Evolutionary conservation across 1,284 basidiomycete species (phyloP).

Genomic region (Cutaneotrichosporon dermatis): DNA sequence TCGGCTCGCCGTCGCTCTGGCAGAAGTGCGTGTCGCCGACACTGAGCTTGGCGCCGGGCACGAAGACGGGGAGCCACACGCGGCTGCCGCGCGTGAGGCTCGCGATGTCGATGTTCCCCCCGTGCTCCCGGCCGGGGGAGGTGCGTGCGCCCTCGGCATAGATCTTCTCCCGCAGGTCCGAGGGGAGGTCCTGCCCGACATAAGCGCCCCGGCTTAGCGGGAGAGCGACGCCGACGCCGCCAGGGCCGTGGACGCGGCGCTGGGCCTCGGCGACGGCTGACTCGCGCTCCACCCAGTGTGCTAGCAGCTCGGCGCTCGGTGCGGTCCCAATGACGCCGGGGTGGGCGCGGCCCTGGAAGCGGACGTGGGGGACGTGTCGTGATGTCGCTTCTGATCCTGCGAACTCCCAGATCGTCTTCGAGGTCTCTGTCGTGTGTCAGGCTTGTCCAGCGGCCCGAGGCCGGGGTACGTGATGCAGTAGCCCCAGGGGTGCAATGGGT

Average conservation of each 20-base stretch:
- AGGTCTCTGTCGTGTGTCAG: slow-evolving; percentile 54
- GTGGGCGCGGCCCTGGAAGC: slow-evolving; percentile 71
- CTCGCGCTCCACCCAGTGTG: slow-evolving; percentile 70
- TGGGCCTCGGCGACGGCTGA: slow-evolving; percentile 60
- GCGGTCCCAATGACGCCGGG: slow-evolving; percentile 72
- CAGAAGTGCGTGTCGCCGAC: slow-evolving; percentile 77
- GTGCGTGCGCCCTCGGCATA: slow-evolving; percentile 67
- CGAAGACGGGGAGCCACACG: slow-evolving; percentile 58
- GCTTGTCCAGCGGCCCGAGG: slow-evolving; percentile 10
- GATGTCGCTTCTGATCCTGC: slow-evolving; percentile 66
- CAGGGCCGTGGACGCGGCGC: slow-evolving; percentile 21
- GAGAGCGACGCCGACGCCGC: slow-evolving; percentile 61
- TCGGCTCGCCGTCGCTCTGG: slow-evolving; percentile 67
- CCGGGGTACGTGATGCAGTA: slow-evolving; percentile 56
- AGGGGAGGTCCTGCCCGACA: slow-evolving; percentile 58
- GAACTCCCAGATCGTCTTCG: slow-evolving; percentile 77
- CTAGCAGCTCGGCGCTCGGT: slow-evolving; percentile 65
- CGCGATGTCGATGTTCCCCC: slow-evolving; percentile 79
- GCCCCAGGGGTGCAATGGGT: slow-evolving; percentile 73
- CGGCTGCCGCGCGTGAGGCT: slow-evolving; percentile 57
- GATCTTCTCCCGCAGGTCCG: slow-evolving; percentile 57
- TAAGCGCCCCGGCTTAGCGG: slow-evolving; percentile 62
- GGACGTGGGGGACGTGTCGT: slow-evolving; percentile 70
- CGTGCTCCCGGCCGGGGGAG: slow-evolving; percentile 68
- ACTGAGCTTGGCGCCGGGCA: slow-evolving; percentile 69